These are phyloP conservation scores for Datisca glomerata DNA, from an alignment of 306 rosid species.

Conservation along the genomic window DNA sequence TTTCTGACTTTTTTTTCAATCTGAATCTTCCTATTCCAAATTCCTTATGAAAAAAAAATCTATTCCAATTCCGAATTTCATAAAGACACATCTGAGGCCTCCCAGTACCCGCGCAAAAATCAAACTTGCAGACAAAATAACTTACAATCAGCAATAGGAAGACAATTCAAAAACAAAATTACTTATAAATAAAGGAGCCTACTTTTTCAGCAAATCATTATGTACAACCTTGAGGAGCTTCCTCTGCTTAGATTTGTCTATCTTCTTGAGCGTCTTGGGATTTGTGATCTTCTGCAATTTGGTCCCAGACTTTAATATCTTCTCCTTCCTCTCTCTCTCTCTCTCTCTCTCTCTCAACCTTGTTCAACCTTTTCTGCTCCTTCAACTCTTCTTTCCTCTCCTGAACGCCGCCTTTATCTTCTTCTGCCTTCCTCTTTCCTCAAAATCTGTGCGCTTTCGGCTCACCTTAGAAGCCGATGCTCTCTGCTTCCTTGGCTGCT, in stretches of 20 bases:
- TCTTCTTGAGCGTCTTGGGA: constrained; percentile 71
- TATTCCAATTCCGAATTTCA: too few species aligned
- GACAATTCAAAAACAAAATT: too few species aligned
- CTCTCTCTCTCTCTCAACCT: constrained; percentile 78
- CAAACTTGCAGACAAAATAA: too few species aligned
- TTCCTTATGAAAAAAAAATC: too few species aligned
- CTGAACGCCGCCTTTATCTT: constrained; percentile 56
- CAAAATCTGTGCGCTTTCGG: constrained; percentile 43
- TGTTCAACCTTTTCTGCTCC: constrained; percentile 60
- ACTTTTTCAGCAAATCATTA: constrained; percentile 24
- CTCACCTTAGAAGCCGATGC: constrained; percentile 54
- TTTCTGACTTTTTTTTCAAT: too few species aligned
- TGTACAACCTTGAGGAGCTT: constrained; percentile 69
- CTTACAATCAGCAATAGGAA: too few species aligned
- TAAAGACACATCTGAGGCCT: too few species aligned
- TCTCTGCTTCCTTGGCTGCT: constrained; percentile 52
- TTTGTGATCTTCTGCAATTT: constrained; percentile 70
- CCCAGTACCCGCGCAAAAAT: too few species aligned
- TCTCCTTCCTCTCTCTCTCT: constrained; percentile 85
- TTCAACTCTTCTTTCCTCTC: constrained; percentile 68
- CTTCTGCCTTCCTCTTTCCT: constrained; percentile 68
- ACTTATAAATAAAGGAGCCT: too few species aligned
- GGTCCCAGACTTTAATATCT: constrained; percentile 63
- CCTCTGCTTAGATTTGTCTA: constrained; percentile 65
- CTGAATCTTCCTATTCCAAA: too few species aligned